Conservation (phyloP, 768 basidiomycete genomes). For the Pulveroboletus sp. region DNA sequence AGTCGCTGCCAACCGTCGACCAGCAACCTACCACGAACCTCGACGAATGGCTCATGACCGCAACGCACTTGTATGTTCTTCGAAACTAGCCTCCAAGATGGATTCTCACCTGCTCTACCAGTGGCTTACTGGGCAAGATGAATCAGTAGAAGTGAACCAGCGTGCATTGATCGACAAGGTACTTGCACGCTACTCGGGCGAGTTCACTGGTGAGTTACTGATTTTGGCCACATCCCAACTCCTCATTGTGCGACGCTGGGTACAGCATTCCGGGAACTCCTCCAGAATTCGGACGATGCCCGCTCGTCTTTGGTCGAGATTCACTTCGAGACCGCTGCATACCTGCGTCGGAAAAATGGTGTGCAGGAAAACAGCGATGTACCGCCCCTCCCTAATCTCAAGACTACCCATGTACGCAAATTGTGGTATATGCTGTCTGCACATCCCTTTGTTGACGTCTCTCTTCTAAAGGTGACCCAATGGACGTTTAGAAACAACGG, state of each 20-base stretch:
- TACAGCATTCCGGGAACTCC: slow-evolving; percentile 72
- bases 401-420: slow-evolving; percentile 49
- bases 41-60: slow-evolving; percentile 29
- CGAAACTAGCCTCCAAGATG: not conserved
- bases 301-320: slow-evolving; percentile 75
- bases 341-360: slow-evolving; percentile 29
- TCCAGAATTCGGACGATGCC: slow-evolving; percentile 96
- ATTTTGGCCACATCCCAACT: not conserved
- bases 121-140: slow-evolving; percentile 67
- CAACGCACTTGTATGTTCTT: slow-evolving; percentile 24
- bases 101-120: slow-evolving; percentile 11
- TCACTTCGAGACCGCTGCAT: slow-evolving; percentile 66
- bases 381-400: slow-evolving; percentile 56
- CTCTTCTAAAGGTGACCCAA: slow-evolving; percentile 54
- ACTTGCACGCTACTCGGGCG: slow-evolving; percentile 91
- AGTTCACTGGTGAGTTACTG: slow-evolving; percentile 75
- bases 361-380: slow-evolving; percentile 7
- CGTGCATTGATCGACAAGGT: slow-evolving; percentile 97
- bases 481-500: slow-evolving; percentile 93
- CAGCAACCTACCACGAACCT: too few species aligned
- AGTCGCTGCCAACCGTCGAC: too few species aligned
- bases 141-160: slow-evolving; percentile 90
- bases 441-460: not conserved
- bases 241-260: not conserved
- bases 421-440: slow-evolving; percentile 11